phyloP scores from a whole-genome alignment of 169 alveolate species.

The Condylostoma magnum region DNA sequence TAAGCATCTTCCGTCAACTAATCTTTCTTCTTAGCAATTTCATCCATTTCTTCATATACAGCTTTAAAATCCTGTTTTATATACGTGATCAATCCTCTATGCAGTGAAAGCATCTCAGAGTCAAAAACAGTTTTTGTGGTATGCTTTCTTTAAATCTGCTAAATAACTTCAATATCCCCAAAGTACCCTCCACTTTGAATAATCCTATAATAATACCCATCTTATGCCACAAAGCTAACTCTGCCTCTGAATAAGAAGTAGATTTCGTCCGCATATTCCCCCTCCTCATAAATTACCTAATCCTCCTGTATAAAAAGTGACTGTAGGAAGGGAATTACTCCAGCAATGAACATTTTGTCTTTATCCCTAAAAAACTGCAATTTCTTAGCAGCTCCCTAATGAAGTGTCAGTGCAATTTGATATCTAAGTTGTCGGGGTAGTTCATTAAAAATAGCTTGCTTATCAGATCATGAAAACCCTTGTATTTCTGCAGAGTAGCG shows the following conservation, averaged over 20 bases:
- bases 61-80: no score
- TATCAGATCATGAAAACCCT: slow-evolving; percentile 34
- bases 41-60: no score
- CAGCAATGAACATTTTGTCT: slow-evolving; percentile 52
- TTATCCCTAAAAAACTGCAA: slow-evolving; percentile 59
- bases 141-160: neutral
- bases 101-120: slow-evolving; percentile 17
- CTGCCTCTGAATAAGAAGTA: slow-evolving; percentile 78
- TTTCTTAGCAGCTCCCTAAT: slow-evolving; percentile 52
- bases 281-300: slow-evolving; percentile 58
- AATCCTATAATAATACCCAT: slow-evolving; percentile 35
- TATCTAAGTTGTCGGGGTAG: slow-evolving; percentile 63
- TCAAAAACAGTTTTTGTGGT: slow-evolving; percentile 1
- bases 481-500: slow-evolving; percentile 39
- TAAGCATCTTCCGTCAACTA: no score
- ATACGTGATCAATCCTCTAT: no score
- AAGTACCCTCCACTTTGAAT: slow-evolving; percentile 45
- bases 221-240: slow-evolving; percentile 54
- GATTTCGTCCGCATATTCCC: slow-evolving; percentile 68
- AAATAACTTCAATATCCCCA: slow-evolving; percentile 51
- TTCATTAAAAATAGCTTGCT: slow-evolving; percentile 55
- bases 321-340: slow-evolving; percentile 49
- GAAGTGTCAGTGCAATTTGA: slow-evolving; percentile 57
- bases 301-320: slow-evolving; percentile 49
- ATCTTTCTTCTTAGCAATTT: no score